Base-by-base conservation (phyloP, 2,329 filamentous ascomycete species). In the Neopestalotiopsis rosae region DNA sequence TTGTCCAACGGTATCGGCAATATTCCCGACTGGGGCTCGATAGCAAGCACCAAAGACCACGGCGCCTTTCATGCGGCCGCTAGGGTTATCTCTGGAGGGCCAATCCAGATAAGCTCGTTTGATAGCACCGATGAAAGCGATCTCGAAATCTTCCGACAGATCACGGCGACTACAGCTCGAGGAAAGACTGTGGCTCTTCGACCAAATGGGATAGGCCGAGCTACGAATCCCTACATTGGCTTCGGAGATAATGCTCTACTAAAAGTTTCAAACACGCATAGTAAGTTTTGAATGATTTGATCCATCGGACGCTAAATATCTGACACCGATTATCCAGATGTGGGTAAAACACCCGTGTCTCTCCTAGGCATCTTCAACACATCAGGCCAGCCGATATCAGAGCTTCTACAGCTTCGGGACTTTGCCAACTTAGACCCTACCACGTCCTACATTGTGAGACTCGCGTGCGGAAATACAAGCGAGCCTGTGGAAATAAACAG, bases 91-190 rank as follows among this genome's bases (percentile, higher is more conserved):
- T 58, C 56, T 12, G 56, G 56, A 58, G 56, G 56, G 7, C 56
- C 56, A 24, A 58, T 58, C 7, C 56, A 58, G 56, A 58, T 58
- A 58, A 58, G 28, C 20, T 58, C 56, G n/a, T 58, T 58, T 58
- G 56, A 58, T 58, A n/a, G 56, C 28, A 28, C 56, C 56, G 28
- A 32, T 58, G 56, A 24, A 5, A n/a, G 20, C 20, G 56, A 58
- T 58, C 56, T 58, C 5, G 56, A 28, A 28, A 32, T 58, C n/a
- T 24, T 58, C 56, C 20, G n/a, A 58, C 56, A 32, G 20, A 12
- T 58, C 20, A 58, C 20, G 24, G 56, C 20, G 20, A 24, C 3
- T 32, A 58, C 56, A 58, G 56, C 56, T 58, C 20, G 28, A 24
- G 56, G 14, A 58, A 58, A 28, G 56, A 58, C 28, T 14, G 56